Base-by-base conservation (phyloP, 495 filamentous ascomycete genomes). In the Astrothelium macrocarpum region DNA sequence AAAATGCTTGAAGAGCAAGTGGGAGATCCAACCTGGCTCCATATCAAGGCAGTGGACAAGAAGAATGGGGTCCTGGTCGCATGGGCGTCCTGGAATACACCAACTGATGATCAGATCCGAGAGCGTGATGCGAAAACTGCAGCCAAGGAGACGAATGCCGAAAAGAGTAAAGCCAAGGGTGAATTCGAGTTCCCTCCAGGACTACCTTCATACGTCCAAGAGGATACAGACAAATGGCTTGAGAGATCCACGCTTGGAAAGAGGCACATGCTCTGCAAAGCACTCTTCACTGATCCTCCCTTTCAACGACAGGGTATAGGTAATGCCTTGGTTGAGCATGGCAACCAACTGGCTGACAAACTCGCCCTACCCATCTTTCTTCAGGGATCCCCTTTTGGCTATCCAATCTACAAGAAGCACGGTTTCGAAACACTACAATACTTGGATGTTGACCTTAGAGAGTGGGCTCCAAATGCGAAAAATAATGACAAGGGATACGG, bases 1-100 rank as follows among this genome's bases (percentile, higher is more conserved):
- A 53, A 60, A 12, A 64, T 64, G 62, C 62, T 64, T n/a, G 62
- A 64, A 42, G 53, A 39, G 49, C 53, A 64, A 36, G 45, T 64
- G n/a, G 62, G 53, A 32, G 31, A 62, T n/a, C 26, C 62, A 12
- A 64, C 46, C 11, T 64, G 62, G 62, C 58, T 20, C 46, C 62
- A 64, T 31, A 64, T 64, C 16, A 64, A 64, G 32, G 62, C 62
- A 16, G 53, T 64, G 29, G 62, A 64, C 36, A 64, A 31, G 36
- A 56, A 20, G 26, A 64, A 46, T 34, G 53, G 53, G n/a, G 49
- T 59, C 36, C 49, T 64, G 20, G 62, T 53, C 9, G 62, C 62
- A 18, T 64, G 62, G 62, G 62, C 62, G 32, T 64, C 62, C 11
- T 64, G 62, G 62, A 59, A 64, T 34, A 34, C 28, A 9, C 62